Base-by-base conservation (phyloP, 371 early-diverging fungal species). In the Smittium culicis region DNA sequence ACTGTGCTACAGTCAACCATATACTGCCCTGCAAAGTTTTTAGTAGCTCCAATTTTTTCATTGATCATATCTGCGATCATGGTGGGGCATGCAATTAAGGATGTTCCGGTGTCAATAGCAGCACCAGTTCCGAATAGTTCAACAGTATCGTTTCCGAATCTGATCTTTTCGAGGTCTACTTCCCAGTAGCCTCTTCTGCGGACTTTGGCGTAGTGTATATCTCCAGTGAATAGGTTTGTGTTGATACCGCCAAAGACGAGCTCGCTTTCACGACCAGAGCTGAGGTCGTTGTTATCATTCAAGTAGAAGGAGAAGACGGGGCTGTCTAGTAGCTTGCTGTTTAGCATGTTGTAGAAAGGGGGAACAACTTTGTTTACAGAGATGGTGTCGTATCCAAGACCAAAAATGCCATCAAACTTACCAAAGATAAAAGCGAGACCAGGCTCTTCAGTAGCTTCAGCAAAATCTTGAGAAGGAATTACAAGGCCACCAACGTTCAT, bases 181-280 rank as follows among this genome's bases (percentile, higher is more conserved):
- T 94, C 94, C 96, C 96, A 96, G 80, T 96, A 94, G 0, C 87
- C 94, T 79, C 91, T 90, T 68, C 93, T 86, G 54, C 81, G 80
- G 35, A 96, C 87, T 25, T 88, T 82, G 56, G 89, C 86, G 85
- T 87, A 96, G 35, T 79, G 74, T 69, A 93, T 75, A 14, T 86
- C 79, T 28, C 92, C 94, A 11, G 70, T 79, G 73, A 80, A 92
- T 69, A 85, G 88, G 54, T 77, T 76, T 66, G 81, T 59, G 77
- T 94, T 83, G 64, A 83, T 70, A 25, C 86, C 93, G 64, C 94
- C 94, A 70, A 94, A 85, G 2, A 88, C 80, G 69, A 96, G 81
- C 72, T 90, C 90, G 61, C 96, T 94, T 35, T 89, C 91, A 11
- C 73, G 79, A 8, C 8, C 27, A 2, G 80, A 82, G n/a, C 76